phyloP scores from a whole-genome alignment of 2,329 filamentous ascomycete genomes.

The Colletotrichum horii region DNA sequence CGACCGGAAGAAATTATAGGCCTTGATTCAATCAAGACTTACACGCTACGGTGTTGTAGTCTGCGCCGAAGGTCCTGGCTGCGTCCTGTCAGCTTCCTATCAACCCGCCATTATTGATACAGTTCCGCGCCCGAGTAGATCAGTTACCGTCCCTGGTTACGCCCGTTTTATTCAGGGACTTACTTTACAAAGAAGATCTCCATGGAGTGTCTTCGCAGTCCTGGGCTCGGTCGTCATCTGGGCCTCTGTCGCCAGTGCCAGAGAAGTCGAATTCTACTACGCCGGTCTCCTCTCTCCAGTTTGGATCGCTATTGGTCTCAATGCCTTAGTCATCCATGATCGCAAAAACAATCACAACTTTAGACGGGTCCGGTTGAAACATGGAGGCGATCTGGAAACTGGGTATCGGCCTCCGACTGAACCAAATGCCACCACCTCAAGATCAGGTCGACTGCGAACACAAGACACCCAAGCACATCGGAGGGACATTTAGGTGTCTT shows the following conservation, averaged over 20 bases:
- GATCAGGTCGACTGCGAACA: not conserved
- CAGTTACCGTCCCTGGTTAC: not conserved
- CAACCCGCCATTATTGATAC: no score
- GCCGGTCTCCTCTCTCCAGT: not conserved
- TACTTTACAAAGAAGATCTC: not conserved
- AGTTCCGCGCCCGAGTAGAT: no score
- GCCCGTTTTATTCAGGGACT: not conserved
- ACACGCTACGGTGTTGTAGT: no score
- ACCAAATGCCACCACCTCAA: not conserved
- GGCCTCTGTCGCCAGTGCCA: not conserved
- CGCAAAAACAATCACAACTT: not conserved
- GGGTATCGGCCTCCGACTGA: not conserved
- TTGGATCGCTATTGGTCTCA: not conserved
- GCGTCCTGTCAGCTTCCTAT: no score
- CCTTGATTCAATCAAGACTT: no score
- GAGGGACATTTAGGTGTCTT: not conserved
- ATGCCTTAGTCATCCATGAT: not conserved
- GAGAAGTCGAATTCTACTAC: not conserved
- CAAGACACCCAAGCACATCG: not conserved
- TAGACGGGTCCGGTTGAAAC: not conserved
- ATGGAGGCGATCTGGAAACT: not conserved
- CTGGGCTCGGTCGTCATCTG: not conserved
- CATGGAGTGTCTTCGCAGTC: not conserved
- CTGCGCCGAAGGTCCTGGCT: no score
- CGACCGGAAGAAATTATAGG: fast-evolving